Evolutionary conservation across 192 early-diverging fungal genomes (phyloP).

Genomic region (Pecoramyces ruminantium): DNA sequence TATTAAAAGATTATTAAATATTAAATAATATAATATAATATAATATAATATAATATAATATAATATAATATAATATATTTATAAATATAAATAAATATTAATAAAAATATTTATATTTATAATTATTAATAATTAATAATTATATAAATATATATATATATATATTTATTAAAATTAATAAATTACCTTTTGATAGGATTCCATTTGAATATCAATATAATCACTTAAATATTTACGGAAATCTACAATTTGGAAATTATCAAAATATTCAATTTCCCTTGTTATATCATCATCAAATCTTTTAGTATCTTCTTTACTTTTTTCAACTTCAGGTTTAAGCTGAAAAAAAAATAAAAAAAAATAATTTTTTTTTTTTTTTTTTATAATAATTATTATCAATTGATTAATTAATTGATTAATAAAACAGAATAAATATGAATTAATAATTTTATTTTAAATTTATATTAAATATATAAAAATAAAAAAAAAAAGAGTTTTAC

Average conservation of each 20-base stretch:
- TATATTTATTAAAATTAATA: background rate
- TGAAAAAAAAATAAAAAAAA: no score
- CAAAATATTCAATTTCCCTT: slow-evolving; percentile 74
- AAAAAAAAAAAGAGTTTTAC: background rate
- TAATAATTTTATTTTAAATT: no score
- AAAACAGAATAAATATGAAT: no score
- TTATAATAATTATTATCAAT: no score
- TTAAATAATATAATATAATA: no score
- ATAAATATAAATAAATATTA: no score
- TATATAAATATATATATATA: background rate
- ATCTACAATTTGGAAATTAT: slow-evolving; percentile 59
- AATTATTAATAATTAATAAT: background rate
- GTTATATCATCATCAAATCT: slow-evolving; percentile 60
- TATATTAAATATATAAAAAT: background rate
- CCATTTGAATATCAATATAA: slow-evolving; percentile 62
- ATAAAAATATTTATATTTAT: no score
- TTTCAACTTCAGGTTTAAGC: slow-evolving; percentile 66
- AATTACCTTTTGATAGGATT: slow-evolving; percentile 61
- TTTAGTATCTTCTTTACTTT: slow-evolving; percentile 47
- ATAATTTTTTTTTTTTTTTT: no score
- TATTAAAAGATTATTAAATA: background rate
- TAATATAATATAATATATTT: no score
- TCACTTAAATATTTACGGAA: slow-evolving; percentile 57
- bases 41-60: no score
- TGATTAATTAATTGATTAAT: no score